Percentiles rank a stretch among this genome's conserved stretches.
These are phyloP conservation scores for Aspergillus carlsbadensis DNA, from an alignment of 495 filamentous ascomycete genomes.

Conservation along the genomic window DNA sequence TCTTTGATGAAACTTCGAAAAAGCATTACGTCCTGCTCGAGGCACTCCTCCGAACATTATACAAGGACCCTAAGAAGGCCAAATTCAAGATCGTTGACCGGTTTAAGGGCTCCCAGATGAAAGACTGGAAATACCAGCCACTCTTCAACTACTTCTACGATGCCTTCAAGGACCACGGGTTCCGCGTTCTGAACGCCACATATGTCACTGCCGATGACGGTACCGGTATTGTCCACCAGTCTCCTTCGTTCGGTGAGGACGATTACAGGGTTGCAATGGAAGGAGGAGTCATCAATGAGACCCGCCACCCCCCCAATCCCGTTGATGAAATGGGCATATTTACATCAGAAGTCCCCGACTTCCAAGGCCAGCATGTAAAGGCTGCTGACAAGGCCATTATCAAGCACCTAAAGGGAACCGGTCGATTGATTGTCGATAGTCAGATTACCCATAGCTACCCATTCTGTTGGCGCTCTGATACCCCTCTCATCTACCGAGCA, in stretches of 20 bases:
- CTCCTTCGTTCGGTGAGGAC: constrained; percentile 94
- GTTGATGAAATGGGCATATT: constrained; percentile 82
- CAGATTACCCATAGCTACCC: constrained; percentile 94
- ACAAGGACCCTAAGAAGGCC: constrained; percentile 97
- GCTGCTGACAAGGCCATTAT: constrained; percentile 93
- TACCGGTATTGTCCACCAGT: constrained; percentile 93
- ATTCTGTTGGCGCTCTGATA: constrained; percentile 95
- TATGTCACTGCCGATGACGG: constrained; percentile 94
- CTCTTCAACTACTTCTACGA: constrained; percentile 93
- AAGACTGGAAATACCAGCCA: constrained; percentile 89
- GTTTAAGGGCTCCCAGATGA: constrained; percentile 82
- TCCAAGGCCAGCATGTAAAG: constrained; percentile 89
- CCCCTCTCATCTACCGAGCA: constrained; percentile 89
- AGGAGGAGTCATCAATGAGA: constrained; percentile 72
- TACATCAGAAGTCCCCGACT: constrained; percentile 78
- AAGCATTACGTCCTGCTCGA: constrained; percentile 90
- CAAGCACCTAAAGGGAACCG: constrained; percentile 78
- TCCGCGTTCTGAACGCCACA: constrained; percentile 78
- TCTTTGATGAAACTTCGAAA: constrained; percentile 75
- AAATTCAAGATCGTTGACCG: constrained; percentile 86
- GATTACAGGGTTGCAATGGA: constrained; percentile 87
- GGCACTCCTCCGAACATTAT: constrained; percentile 77
- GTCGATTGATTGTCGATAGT: constrained; percentile 80
- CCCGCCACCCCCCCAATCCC: constrained; percentile 82
- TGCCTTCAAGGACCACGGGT: constrained; percentile 85